Conservation (phyloP, 495 filamentous ascomycete species). For the Hypoxylon rickii region DNA sequence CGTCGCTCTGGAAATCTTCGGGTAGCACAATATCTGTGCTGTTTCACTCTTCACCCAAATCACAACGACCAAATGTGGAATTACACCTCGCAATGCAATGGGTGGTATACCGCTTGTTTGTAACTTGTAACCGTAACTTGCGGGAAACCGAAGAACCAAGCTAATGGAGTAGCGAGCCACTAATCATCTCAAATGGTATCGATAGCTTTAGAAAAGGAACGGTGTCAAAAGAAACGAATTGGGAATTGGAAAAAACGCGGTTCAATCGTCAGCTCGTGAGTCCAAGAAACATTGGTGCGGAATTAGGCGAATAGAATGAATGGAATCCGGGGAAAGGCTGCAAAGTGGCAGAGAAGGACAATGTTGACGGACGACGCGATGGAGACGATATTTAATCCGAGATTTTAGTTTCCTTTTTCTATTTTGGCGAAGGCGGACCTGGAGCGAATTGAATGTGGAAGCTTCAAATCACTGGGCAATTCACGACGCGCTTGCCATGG, state of each 20-base stretch:
- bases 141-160: neutral
- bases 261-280: constrained; percentile 14
- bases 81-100: neutral
- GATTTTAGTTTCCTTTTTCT: too few species aligned
- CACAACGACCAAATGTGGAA: too few species aligned
- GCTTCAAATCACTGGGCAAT: constrained; percentile 21
- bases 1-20: neutral
- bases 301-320: neutral
- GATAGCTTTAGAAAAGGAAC: constrained; percentile 3
- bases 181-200: constrained; percentile 10
- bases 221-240: constrained; percentile 5
- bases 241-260: neutral
- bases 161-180: neutral
- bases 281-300: constrained; percentile 23
- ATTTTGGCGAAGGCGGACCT: constrained; percentile 21
- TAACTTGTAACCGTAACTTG: too few species aligned
- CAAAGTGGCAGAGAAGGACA: too few species aligned
- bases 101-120: constrained; percentile 2
- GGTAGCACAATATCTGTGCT: neutral
- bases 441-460: too few species aligned
- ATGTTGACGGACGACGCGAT: too few species aligned
- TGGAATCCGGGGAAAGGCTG: neutral
- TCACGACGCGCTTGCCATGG: constrained; percentile 38
- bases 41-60: neutral
- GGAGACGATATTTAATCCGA: constrained; percentile 1